Percentiles rank a stretch among this genome's conserved stretches.
These are phyloP conservation scores for Arxiozyma telluris DNA, from an alignment of 1,139 yeast genomes.

Conservation along the genomic window DNA sequence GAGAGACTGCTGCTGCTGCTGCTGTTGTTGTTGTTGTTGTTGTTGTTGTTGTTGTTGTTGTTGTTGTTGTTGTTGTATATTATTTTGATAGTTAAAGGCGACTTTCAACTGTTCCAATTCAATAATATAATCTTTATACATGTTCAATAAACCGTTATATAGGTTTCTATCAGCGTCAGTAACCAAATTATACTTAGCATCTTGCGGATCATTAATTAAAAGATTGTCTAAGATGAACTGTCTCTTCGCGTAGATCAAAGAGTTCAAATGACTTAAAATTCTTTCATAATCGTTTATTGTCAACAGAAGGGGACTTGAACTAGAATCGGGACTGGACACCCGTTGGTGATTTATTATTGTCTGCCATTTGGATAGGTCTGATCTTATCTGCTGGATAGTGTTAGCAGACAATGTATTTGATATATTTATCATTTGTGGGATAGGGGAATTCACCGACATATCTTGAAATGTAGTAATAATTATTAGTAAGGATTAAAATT, in stretches of 20 bases:
- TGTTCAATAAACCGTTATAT: slow-evolving; percentile 24
- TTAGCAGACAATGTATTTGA: slow-evolving; percentile 27
- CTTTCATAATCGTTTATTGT: slow-evolving; percentile 13
- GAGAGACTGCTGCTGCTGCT: background rate
- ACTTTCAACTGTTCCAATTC: slow-evolving; percentile 16
- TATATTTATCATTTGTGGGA: slow-evolving; percentile 28
- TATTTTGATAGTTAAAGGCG: background rate
- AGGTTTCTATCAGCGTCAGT: slow-evolving; percentile 26
- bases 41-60: no score
- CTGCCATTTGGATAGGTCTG: slow-evolving; percentile 5
- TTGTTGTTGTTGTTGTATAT: background rate
- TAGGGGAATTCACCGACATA: slow-evolving; percentile 15
- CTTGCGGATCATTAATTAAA: slow-evolving; percentile 9
- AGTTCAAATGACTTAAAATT: slow-evolving; percentile 19
- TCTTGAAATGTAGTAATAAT: no score
- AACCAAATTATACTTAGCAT: slow-evolving; percentile 6
- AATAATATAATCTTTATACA: slow-evolving; percentile 26
- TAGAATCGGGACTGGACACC: background rate
- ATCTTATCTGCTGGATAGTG: slow-evolving; percentile 23
- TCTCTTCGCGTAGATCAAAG: slow-evolving; percentile 18
- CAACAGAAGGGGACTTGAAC: slow-evolving; percentile 2
- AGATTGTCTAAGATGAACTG: slow-evolving; percentile 26
- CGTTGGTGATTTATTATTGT: background rate
- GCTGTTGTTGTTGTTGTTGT: background rate
- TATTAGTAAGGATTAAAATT: no score